Evolutionary conservation across 805 yeast species (phyloP), one percentile per base, ranked within the genome.

Genomic region (Teunomyces barrocoloradensis): DNA sequence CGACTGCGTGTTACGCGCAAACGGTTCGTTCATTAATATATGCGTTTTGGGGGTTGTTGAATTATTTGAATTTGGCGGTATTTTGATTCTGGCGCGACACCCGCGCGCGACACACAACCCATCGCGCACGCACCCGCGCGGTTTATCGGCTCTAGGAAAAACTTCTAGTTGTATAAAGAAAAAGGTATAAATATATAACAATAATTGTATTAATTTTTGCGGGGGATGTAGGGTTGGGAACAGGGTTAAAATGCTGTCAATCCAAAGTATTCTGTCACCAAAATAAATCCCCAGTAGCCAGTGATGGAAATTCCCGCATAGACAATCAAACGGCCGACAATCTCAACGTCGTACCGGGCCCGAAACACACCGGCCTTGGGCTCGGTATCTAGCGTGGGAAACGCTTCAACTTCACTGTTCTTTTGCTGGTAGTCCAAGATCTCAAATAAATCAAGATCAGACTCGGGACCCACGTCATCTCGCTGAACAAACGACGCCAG

Each of bases 251-350:
- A 12, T n/a, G 40, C 28, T 11, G 40, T 15, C 40, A 57, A 43
- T 6, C 50, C 49, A 11, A 59, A 33, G 3, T 48, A 44, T 42
- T 56, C 53, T n/a, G 63, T 54, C 11, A 56, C 58, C 20, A 62
- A 39, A 7, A 62, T 63, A 48, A 68, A 65, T 11, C 74, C 75
- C 74, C 75, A 71, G 18, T 78, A 64, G 0, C 87, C 85, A 28
- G 78, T 65, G 23, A 73, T 57, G 0, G 94, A 78, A 25, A 92
- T 81, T 0, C 98, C 98, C 0, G 87, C 84, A 66, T 92, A 92
- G 1, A 90, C 87, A 13, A 86, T 66, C 51, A 87, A 69, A 57
- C 96, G 76, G 7, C 94, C 90, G 28, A 88, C 66, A 3, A 89
- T 86, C 51, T 86, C 92, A 27, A 86, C 83, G 47, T 83, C 90